Evolutionary conservation across 176 grass and related monocot species (phyloP), one percentile per base, ranked within the genome.

Genomic region (Avena insularis): DNA sequence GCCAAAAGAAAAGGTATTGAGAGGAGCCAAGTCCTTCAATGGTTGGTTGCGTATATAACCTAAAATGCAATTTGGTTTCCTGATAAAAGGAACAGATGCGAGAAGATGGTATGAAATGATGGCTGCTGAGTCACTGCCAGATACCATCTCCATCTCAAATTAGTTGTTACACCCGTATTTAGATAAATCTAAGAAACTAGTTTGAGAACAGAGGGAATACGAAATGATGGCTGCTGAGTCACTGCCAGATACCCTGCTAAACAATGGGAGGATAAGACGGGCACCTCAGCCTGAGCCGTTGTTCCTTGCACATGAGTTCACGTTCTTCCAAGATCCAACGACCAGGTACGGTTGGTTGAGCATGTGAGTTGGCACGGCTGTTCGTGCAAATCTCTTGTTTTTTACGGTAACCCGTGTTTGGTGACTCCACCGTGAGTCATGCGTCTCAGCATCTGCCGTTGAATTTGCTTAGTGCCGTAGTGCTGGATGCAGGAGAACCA

Each of bases 201-300:
- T 29, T 29, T 29, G 29, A 29, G 29, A 29, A 29, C 29, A 29
- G 29, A 29, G 29, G 29, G 29, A 29, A 29, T 29, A 29, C 29
- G 29, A 29, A 29, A 51, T 51, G 5, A 12, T 75, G 72, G 72
- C 12, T 25, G 67, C 25, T 72, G 85, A 81, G 78, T 87, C 85
- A 87, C 20, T 12, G 78, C 85, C 38, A 21, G 57, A 25, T 81
- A 56, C 45, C 55, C 5, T 43, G 55, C 54, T 47, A 62, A 60
- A 61, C 53, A 57, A 58, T 6, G 17, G 17, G 4, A n/a, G 56
- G 78, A 87, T 87, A 87, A 81, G 85, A 54, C 7, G 17, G 71
- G 77, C 77, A 87, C 77, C 85, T 87, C 77, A 87, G 54, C 77
- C 66, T 80, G 77, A 80, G 40, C 16, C 40, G 65, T 36, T 66